phyloP scores from a whole-genome alignment of 192 early-diverging fungal genomes.

The Chytriomyces sp. region DNA sequence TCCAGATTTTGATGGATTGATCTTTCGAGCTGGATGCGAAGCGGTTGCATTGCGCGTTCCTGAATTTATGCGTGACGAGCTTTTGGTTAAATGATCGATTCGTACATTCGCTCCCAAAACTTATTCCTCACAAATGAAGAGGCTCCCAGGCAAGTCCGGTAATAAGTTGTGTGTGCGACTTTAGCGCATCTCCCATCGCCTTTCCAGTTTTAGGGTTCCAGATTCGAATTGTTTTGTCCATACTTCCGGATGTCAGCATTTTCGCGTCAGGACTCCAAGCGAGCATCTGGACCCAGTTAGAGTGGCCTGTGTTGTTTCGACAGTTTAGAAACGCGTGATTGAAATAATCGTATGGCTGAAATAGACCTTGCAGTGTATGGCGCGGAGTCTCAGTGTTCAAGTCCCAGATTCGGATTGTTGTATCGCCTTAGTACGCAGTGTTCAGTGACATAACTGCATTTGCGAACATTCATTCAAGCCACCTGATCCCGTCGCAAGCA shows the following conservation, averaged over 20 bases:
- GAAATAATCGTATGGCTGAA: neutral
- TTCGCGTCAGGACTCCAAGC: constrained; percentile 91
- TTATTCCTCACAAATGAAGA: constrained; percentile 68
- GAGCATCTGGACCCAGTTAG: constrained; percentile 90
- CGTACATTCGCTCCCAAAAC: neutral
- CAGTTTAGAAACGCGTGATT: neutral
- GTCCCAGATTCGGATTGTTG: constrained; percentile 96
- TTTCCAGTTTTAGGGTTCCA: constrained; percentile 92
- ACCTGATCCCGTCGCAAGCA: constrained; percentile 92
- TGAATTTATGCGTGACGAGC: constrained; percentile 1
- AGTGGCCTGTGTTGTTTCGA: constrained; percentile 66
- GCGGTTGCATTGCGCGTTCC: constrained; percentile 76
- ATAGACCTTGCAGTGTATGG: constrained; percentile 69
- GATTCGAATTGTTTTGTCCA: constrained; percentile 86
- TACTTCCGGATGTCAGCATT: constrained; percentile 86
- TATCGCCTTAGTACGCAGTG: constrained; percentile 54
- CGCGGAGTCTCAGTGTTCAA: constrained; percentile 94
- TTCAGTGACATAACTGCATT: constrained; percentile 30
- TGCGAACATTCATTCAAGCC: constrained; percentile 10
- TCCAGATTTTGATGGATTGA: constrained; percentile 92
- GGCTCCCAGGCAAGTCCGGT: constrained; percentile 95
- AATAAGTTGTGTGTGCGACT: constrained; percentile 88
- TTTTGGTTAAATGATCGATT: neutral
- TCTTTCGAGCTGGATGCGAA: constrained; percentile 93
- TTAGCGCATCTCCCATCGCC: constrained; percentile 73